Conservation (phyloP, 345 rosid genomes). For the Pugionium cornutum region DNA sequence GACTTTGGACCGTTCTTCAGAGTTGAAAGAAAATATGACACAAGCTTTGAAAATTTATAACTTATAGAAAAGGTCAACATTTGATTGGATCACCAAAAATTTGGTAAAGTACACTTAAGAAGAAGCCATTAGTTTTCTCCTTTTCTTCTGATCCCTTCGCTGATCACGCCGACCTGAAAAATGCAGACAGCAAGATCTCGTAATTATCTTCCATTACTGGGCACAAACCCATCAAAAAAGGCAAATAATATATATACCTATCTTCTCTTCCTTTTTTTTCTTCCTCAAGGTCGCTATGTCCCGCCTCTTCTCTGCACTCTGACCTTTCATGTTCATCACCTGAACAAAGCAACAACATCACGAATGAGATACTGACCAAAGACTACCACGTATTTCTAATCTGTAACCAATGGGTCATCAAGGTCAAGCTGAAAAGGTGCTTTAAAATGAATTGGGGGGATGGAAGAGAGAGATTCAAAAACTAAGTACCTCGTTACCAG, state of each 20-base stretch:
- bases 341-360: slow-evolving; percentile 31
- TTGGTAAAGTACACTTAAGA: slow-evolving; percentile 15
- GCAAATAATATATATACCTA: slow-evolving; percentile 44
- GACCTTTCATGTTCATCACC: slow-evolving; percentile 63
- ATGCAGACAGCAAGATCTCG: slow-evolving; percentile 9
- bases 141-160: slow-evolving; percentile 66
- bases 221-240: background rate
- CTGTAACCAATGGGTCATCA: background rate
- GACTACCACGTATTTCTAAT: background rate
- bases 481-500: slow-evolving; percentile 63
- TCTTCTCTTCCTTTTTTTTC: slow-evolving; percentile 81
- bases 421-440: slow-evolving; percentile 14
- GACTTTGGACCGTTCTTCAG: background rate
- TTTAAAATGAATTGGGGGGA: background rate
- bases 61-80: slow-evolving; percentile 17
- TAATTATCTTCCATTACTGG: slow-evolving; percentile 15
- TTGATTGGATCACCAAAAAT: slow-evolving; percentile 1
- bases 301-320: slow-evolving; percentile 56
- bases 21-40: background rate
- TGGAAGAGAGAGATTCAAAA: background rate
- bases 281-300: slow-evolving; percentile 50
- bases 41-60: background rate
- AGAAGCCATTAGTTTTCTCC: slow-evolving; percentile 38
- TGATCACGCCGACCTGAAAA: slow-evolving; percentile 75
- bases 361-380: background rate